Base-by-base conservation (phyloP, 2,329 filamentous ascomycete species). In the Aspergillus alliaceus region DNA sequence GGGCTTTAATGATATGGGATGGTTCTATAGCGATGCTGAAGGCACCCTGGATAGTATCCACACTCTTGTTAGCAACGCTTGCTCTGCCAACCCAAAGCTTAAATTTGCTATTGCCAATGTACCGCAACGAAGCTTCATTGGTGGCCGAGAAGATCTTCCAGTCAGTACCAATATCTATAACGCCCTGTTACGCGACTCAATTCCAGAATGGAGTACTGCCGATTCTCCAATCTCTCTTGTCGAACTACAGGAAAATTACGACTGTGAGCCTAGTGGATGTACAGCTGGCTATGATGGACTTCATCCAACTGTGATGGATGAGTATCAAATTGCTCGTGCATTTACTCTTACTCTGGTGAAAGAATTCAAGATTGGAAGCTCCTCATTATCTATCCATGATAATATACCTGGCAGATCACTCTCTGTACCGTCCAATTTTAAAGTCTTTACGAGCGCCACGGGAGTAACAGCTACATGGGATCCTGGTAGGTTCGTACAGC, bases 1-100 rank as follows among this genome's bases (percentile, higher is more conserved):
- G 29, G 31, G 47, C 14, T 50, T 50, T n/a, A 50, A 50, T 24
- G 47, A 50, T 34, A 31, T 50, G 47, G 47, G 46, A 31, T 49
- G 46, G 46, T 49, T 49, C 15, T 27, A 31, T 11, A 49, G 46
- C 20, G 46, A 31, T 18, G n/a, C 46, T 29, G 27, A 22, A 49
- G 46, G 31, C 11, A n/a, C 31, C 6, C 25, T 49, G 25, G 46
- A 31, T 31, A 49, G 20, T 20, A 49, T 49, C 25, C 7, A 31
- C 25, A n/a, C 15, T 31, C 27, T 49, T 20, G 46, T 49, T 4
- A 20, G 15, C 25, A 49, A 49, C 46, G 46, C 46, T 12, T 25
- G 46, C 12, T 27, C 27, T 27, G 46, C 6, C 25, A 49, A 49
- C 25, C 24, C 46, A 49, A 31, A 49, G 25, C 25, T 49, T 18